These are phyloP conservation scores for Mucor indicus DNA, from an alignment of 371 early-diverging fungal genomes.

Conservation along the genomic window DNA sequence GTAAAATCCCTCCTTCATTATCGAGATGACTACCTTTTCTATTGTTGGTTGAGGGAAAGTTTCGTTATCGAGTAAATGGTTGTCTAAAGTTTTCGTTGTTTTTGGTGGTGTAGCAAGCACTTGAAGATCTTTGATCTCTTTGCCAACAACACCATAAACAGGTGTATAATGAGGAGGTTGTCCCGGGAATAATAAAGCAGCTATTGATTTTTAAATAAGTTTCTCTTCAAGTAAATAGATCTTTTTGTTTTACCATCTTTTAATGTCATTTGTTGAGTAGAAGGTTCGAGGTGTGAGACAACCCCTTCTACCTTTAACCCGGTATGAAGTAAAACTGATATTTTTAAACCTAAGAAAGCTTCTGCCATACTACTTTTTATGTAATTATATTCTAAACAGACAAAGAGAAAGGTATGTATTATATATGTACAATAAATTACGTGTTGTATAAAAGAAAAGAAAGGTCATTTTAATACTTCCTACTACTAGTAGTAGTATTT, in stretches of 20 bases:
- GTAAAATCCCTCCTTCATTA: background rate
- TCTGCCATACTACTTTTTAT: conserved; percentile 47
- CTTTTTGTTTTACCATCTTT: conserved; percentile 49
- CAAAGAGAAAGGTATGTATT: no score
- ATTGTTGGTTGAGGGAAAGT: conserved; percentile 2
- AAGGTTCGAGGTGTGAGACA: conserved; percentile 51
- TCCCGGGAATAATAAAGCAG: conserved; percentile 30
- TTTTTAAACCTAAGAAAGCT: conserved; percentile 53
- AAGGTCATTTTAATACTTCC: no score
- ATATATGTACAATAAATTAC: no score
- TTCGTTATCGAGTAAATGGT: conserved; percentile 17
- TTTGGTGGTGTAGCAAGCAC: conserved; percentile 30
- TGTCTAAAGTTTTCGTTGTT: background rate
- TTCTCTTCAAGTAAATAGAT: background rate
- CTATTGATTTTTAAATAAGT: conserved; percentile 9
- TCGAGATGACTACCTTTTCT: background rate
- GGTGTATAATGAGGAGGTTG: conserved; percentile 33
- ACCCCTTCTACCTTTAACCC: conserved; percentile 50
- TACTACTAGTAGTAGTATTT: no score
- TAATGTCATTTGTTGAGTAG: conserved; percentile 50
- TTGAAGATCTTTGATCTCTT: conserved; percentile 51
- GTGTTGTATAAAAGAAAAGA: no score
- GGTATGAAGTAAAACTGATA: conserved; percentile 43
- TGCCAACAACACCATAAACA: conserved; percentile 41
- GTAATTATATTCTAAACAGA: no score